phyloP scores from a whole-genome alignment of 2,329 filamentous ascomycete species.

The Bipolaris oryzae region DNA sequence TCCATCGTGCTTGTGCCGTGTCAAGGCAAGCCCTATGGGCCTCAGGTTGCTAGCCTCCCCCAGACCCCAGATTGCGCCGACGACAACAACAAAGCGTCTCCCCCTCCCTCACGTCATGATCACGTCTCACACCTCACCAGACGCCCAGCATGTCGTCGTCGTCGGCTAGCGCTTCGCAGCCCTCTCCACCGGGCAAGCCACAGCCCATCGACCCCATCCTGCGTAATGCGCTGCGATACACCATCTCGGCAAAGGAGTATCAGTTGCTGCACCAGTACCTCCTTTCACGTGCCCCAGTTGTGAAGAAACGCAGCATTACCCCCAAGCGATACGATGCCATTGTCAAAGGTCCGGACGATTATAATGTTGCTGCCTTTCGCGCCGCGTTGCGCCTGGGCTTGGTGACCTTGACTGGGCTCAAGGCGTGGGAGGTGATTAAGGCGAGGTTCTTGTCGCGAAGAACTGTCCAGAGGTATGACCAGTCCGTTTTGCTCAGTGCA shows the following conservation, averaged over 20 bases:
- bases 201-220: constrained; percentile 69
- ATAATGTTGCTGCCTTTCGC: constrained; percentile 56
- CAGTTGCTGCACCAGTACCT: constrained; percentile 82
- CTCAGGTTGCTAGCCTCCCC: constrained; percentile 13
- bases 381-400: constrained; percentile 54
- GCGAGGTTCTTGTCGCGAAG: constrained; percentile 46
- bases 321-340: constrained; percentile 60
- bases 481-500: background rate
- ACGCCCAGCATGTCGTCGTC: constrained; percentile 45
- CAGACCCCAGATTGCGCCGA: constrained; percentile 9
- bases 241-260: constrained; percentile 82
- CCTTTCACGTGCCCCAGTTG: constrained; percentile 70
- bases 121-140: constrained; percentile 14
- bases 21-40: background rate
- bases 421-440: constrained; percentile 54
- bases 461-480: constrained; percentile 29
- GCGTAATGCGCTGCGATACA: constrained; percentile 85
- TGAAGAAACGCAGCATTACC: constrained; percentile 60
- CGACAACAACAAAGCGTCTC: constrained; percentile 1
- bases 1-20: constrained; percentile 2
- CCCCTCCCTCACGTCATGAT: constrained; percentile 25
- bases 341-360: constrained; percentile 54
- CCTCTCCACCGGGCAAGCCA: constrained; percentile 35
- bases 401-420: constrained; percentile 52
- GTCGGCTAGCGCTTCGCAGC: constrained; percentile 37